A percentile compares a stretch with the other conserved stretches of the same genome.
Evolutionary conservation across 176 grass and related monocot genomes (phyloP).

Genomic region (Ensete glaucum): DNA sequence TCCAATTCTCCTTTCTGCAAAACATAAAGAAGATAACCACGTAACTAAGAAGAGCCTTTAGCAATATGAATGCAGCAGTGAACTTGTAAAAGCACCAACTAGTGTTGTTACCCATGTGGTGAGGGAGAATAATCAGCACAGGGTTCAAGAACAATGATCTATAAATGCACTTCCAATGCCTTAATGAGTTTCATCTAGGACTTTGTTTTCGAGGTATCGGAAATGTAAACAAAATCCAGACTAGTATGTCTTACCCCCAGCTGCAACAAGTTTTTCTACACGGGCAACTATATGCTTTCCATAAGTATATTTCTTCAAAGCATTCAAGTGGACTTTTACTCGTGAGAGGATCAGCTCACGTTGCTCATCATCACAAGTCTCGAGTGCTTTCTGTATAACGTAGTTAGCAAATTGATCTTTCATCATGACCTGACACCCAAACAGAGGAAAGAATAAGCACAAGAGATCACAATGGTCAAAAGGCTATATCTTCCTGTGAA

Average conservation of each 20-base stretch:
- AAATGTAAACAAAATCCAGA: too few relatives aligned
- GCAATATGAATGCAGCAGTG: background rate
- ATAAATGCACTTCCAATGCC: background rate
- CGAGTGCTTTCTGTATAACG: constrained; percentile 21
- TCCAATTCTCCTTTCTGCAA: constrained; percentile 77
- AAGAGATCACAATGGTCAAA: too few relatives aligned
- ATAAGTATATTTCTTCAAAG: constrained; percentile 22
- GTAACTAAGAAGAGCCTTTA: too few relatives aligned
- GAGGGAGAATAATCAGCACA: too few relatives aligned
- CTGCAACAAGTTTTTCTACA: constrained; percentile 21
- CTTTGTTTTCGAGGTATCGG: too few relatives aligned
- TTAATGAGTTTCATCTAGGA: too few relatives aligned
- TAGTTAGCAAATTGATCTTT: constrained; percentile 28
- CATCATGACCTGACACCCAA: constrained; percentile 13
- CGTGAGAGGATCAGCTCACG: constrained; percentile 15
- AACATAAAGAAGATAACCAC: constrained; percentile 3
- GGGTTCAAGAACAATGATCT: too few relatives aligned
- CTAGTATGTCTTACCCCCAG: constrained; percentile 11
- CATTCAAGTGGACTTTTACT: constrained; percentile 22
- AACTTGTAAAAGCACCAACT: too few relatives aligned
- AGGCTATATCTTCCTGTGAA: too few relatives aligned
- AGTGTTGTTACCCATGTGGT: too few relatives aligned
- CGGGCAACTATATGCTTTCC: constrained; percentile 27
- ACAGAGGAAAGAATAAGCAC: background rate
- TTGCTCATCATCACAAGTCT: constrained; percentile 20